Evolutionary conservation across 306 rosid genomes (phyloP).

Genomic region (Acmispon strigosus): DNA sequence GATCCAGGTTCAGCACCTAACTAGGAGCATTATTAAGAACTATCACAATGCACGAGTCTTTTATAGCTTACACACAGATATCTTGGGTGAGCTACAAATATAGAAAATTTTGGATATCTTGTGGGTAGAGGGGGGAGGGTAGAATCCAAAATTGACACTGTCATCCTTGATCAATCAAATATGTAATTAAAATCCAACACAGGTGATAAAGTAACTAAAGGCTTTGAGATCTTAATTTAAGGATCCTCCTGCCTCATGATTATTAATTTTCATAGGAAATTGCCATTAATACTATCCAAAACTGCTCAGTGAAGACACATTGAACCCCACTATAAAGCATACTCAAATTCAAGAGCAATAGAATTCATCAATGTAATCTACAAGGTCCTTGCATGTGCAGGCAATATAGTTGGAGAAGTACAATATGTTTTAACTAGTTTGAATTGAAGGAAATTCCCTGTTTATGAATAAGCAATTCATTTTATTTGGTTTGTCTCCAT

Average conservation of each 20-base stretch:
- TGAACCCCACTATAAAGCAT: neutral
- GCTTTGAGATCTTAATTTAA: neutral
- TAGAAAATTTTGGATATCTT: neutral
- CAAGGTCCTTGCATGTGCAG: neutral
- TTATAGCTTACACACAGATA: neutral
- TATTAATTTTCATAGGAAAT: conserved; percentile 1
- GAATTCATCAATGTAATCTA: neutral
- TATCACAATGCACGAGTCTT: neutral
- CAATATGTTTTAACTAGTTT: neutral
- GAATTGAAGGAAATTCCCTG: neutral
- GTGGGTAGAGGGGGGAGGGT: neutral
- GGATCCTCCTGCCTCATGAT: neutral
- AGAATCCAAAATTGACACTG: neutral
- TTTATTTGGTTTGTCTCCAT: neutral
- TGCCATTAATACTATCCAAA: neutral
- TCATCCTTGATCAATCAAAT: neutral
- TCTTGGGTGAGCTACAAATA: neutral
- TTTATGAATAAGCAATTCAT: neutral
- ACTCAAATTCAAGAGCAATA: neutral
- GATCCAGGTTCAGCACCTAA: neutral
- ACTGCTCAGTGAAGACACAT: neutral
- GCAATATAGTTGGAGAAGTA: neutral
- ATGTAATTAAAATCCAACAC: neutral
- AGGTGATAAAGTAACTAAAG: neutral
- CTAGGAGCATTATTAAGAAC: neutral